Base-by-base conservation (phyloP, 1,284 basidiomycete species). In the Microbotryum silenes-acaulis region DNA sequence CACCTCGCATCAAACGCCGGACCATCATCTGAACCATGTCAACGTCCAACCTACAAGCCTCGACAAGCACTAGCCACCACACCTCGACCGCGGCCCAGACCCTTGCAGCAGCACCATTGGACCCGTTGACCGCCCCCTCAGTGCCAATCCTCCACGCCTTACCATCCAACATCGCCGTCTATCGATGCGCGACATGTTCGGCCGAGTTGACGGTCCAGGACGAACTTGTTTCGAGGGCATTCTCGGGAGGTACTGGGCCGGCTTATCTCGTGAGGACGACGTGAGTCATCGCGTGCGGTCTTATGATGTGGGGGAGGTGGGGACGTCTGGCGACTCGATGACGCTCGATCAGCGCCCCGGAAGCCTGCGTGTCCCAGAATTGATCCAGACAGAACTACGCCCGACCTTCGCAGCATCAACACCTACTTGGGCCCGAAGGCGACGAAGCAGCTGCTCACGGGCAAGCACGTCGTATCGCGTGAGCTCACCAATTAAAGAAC, bases 381-480 rank as follows among this genome's bases (percentile, higher is more conserved):
- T 44, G 18, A 44, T 6, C 4, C 7, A 10, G 48, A 46, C 12
- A 3, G 3, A 20, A 4, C 23, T 14, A 14, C 4, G 4, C 4
- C 37, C 12, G 33, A 20, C 12, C 47, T 9, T 21, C 18, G 6
- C 37, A 63, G 62, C 14, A 51, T 59, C 51, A 66, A 66, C 42
- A 56, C 56, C 21, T 48, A 50, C 1, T 27, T 53, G 5, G 64
- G 64, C 1, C 1, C 25, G 10, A 50, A 60, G 47, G 46, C 37
- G 18, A 25, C 46, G 12, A 66, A 66, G 50, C 14, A 60, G 18
- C 51, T 66, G 6, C 29, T 66, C 20, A 58, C 56, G 2, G 64
- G 61, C 3, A 57, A 56, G 44, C 64, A 66, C 45, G 50, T 57
- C 18, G 59, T 66, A 7, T 59, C 64, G 27, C 56, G 60, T 62